Base-by-base conservation (phyloP, 2,329 filamentous ascomycete species). In the Ophiostoma angusticollis region DNA sequence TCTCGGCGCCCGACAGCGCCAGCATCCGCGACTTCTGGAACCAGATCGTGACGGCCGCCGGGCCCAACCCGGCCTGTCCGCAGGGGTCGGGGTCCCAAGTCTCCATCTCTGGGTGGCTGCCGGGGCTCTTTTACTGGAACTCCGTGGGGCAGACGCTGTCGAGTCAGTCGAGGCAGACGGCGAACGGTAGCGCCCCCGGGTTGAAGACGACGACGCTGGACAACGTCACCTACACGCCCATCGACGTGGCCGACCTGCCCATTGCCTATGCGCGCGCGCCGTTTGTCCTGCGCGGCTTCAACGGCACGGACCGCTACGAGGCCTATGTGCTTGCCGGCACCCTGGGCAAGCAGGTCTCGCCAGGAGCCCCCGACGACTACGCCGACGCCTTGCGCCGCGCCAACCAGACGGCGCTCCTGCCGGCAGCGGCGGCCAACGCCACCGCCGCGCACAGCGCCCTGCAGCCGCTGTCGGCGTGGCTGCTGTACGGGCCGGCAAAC, bases 91-190 rank as follows among this genome's bases (percentile, higher is more conserved):
- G n/a, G n/a, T n/a, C 47, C 16, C 36, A 39, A 11, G 28, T 23
- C 6, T 41, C 35, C 2, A 44, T 68, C 1, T 63, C 59, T 0
- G 67, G 68, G 4, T 72, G 67, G 67, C 58, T 70, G 36, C 62
- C 62, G 0, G 64, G 59, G 0, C 68, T 71, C 44, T 53, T 62
- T 44, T 64, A 63, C 46, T 71, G 65, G 62, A 47, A 52, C 9
- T 49, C 47, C 1, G 40, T 57, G 9, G 67, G 67, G 0, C 24
- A 40, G 11, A 42, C 40, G 3, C 47, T 50, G 9, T 40, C 45
- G 23, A 35, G 41, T 9, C 17, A 29, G 6, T 25, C 34, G 1
- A 37, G 11, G 18, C 14, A 21, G 9, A 2, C 3, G 14, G 21
- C 12, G 9, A 14, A 12, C 24, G 4, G 6, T 50, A 25, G 38